Base-by-base conservation (phyloP, 148 eudicot genomes). In the Nepenthes gracilis region DNA sequence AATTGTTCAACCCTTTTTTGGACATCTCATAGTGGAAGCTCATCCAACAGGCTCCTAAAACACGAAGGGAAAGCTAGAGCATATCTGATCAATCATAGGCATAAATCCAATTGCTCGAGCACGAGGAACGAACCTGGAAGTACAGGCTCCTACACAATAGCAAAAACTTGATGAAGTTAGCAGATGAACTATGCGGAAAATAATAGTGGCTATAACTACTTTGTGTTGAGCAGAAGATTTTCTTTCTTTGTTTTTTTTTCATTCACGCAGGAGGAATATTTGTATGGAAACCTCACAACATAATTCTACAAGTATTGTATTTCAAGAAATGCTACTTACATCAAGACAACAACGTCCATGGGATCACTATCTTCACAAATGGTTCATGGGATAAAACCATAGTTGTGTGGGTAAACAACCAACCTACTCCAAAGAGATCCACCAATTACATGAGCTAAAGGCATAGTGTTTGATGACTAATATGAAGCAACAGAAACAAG, bases 31-130 rank as follows among this genome's bases (percentile, higher is more conserved):
- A 23, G 23, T 23, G 23, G 23, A 23, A 23, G 23, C 23, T 23
- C 23, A 23, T 23, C 23, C 23, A 23, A 23, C 23, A 23, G 23
- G 23, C 23, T 23, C 0, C 23, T 23, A 23, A 23, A 23, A 23
- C 23, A 23, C 23, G 23, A 23, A 23, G 23, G 23, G 23, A 23
- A 23, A 23, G 23, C 23, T 23, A 33, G 33, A 62, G 32, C 55
- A 62, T 71, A 90, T 92, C 92, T 90, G 97, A 80, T 90, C 97
- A 72, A 87, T 87, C 97, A 90, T 90, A 50, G 97, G 95, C 97
- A 87, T 87, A 70, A 90, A 78, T 69, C 95, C 97, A 68, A 90
- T 90, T 32, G 97, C 97, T 68, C 92, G 87, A 43, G 97, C 97
- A 72, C 95, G 89, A 87, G 95, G 74, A 82, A 90, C 64, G 85